Conservation (phyloP, 306 rosid species). For the Abrus precatorius region DNA sequence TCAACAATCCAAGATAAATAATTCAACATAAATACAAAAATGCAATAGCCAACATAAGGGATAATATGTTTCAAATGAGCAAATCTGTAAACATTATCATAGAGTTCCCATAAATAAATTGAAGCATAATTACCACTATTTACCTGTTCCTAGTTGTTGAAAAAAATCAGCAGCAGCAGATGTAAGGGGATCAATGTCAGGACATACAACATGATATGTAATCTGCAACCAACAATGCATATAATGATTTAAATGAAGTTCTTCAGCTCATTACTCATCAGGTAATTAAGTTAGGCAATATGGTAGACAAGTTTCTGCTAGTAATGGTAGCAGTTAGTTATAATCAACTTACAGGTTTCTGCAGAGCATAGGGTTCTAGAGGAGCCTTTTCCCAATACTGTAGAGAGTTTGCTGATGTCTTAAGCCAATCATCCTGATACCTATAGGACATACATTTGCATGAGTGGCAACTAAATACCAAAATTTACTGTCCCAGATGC, state of each 20-base stretch:
- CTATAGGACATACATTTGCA: slow-evolving; percentile 53
- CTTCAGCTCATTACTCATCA: slow-evolving; percentile 30
- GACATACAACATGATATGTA: slow-evolving; percentile 83
- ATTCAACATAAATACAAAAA: slow-evolving; percentile 9
- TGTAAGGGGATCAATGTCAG: slow-evolving; percentile 95
- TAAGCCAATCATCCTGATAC: slow-evolving; percentile 99
- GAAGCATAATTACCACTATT: slow-evolving; percentile 48
- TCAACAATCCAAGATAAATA: slow-evolving; percentile 28
- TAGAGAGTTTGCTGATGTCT: slow-evolving; percentile 82
- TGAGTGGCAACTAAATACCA: slow-evolving; percentile 33
- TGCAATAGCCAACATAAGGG: slow-evolving; percentile 18
- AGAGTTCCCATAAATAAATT: slow-evolving; percentile 32
- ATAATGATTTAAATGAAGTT: slow-evolving; percentile 35
- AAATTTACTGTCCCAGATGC: slow-evolving; percentile 23
- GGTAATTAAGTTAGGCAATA: slow-evolving; percentile 22
- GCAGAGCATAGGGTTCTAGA: slow-evolving; percentile 92
- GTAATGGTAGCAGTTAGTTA: slow-evolving; percentile 38
- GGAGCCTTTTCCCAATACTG: slow-evolving; percentile 99
- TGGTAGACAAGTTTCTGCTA: slow-evolving; percentile 16
- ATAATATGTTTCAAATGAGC: slow-evolving; percentile 23
- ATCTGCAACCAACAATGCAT: slow-evolving; percentile 73
- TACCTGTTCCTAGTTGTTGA: slow-evolving; percentile 97
- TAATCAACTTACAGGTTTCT: slow-evolving; percentile 79
- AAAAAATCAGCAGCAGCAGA: slow-evolving; percentile 96
- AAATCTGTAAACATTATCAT: slow-evolving; percentile 32